Evolutionary conservation across 2,329 filamentous ascomycete species (phyloP).

Genomic region (Talaromyces sp.): DNA sequence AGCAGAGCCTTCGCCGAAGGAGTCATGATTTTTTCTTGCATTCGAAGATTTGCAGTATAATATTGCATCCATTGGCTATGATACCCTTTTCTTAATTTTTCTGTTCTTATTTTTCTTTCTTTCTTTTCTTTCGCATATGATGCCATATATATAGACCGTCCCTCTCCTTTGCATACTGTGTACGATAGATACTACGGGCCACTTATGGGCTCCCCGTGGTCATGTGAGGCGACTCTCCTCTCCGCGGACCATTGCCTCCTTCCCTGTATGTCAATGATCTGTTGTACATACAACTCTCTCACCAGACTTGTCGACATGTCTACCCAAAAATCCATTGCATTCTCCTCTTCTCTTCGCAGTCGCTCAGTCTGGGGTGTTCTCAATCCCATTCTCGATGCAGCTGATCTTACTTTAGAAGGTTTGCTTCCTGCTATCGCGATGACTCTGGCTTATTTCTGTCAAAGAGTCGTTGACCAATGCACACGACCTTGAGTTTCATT

Average conservation of each 20-base stretch:
- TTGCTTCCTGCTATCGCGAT: not conserved
- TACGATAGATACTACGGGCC: not conserved
- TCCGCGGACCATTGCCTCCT: not conserved
- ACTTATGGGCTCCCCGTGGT: not conserved
- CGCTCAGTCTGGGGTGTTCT: constrained; percentile 33
- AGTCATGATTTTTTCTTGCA: not conserved
- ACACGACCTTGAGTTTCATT: constrained; percentile 18
- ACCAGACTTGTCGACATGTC: not conserved
- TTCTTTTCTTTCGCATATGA: not conserved
- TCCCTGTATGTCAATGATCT: not conserved
- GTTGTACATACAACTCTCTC: not conserved
- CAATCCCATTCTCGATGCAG: constrained; percentile 16
- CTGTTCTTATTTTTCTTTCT: not conserved
- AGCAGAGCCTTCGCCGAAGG: constrained; percentile 4
- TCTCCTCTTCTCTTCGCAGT: constrained; percentile 36
- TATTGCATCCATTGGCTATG: constrained; percentile 1
- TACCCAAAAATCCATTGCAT: constrained; percentile 22
- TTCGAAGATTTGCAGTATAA: not conserved
- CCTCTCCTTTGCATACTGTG: not conserved
- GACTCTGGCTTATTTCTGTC: not conserved
- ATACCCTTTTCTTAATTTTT: constrained; percentile 9
- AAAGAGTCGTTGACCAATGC: constrained; percentile 14
- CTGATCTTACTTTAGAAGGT: constrained; percentile 18
- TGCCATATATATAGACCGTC: not conserved
- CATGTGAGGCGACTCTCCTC: constrained; percentile 9